Conservation (phyloP, 306 rosid genomes). For the Senna siamea region DNA sequence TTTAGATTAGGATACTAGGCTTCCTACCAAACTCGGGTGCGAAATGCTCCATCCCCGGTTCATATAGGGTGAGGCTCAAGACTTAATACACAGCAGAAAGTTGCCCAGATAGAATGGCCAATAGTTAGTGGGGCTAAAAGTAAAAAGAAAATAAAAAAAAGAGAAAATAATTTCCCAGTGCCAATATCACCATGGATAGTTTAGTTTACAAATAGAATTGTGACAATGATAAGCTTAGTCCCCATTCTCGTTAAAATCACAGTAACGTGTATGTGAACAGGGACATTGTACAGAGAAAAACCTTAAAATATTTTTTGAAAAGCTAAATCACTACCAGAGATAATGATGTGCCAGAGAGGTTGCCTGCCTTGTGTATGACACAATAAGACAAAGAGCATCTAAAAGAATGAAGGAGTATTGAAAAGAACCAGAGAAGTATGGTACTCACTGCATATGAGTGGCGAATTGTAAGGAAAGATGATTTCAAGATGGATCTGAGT, state of each 20-base stretch:
- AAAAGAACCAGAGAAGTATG: conserved; percentile 35
- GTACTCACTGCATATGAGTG: conserved; percentile 16
- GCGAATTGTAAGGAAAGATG: conserved; percentile 20
- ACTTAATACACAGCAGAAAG: conserved; percentile 16
- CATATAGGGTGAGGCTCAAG: conserved; percentile 27
- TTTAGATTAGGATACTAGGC: conserved; percentile 3
- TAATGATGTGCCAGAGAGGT: conserved; percentile 55
- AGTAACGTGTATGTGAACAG: conserved; percentile 48
- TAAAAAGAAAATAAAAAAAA: conserved; percentile 23
- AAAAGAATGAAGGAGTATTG: conserved; percentile 34
- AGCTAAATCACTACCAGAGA: conserved; percentile 45
- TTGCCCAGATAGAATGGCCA: conserved; percentile 4
- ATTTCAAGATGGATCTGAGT: conserved; percentile 28
- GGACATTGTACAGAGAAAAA: conserved; percentile 36
- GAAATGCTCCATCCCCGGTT: conserved; percentile 28
- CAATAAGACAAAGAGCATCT: conserved; percentile 35
- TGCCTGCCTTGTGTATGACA: conserved; percentile 72
- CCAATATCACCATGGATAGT: conserved; percentile 29
- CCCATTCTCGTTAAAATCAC: conserved; percentile 63
- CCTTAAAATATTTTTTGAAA: conserved; percentile 41
- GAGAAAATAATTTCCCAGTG: conserved; percentile 32
- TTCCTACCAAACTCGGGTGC: conserved; percentile 16
- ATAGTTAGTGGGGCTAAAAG: conserved; percentile 31
- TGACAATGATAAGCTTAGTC: conserved; percentile 59
- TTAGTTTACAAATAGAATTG: conserved; percentile 34